Conservation (phyloP, 306 rosid species). For the Acacia confusa region DNA sequence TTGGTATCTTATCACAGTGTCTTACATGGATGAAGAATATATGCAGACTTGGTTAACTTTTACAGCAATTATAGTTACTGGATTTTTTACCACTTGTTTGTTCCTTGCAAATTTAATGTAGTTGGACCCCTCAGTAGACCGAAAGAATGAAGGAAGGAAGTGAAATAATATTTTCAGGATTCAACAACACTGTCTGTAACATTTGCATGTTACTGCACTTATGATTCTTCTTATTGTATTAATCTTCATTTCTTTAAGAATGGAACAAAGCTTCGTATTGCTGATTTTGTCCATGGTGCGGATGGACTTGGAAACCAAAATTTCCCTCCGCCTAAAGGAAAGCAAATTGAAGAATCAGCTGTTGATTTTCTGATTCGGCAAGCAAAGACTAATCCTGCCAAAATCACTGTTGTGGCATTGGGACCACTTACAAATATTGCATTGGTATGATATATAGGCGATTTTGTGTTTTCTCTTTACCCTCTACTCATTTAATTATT, state of each 20-base stretch:
- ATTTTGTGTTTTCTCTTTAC: constrained; percentile 1
- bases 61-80: neutral
- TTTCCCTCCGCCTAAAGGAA: constrained; percentile 83
- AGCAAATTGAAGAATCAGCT: constrained; percentile 70
- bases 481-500: constrained; percentile 21
- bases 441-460: constrained; percentile 48
- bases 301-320: constrained; percentile 99
- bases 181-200: constrained; percentile 8
- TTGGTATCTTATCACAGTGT: neutral
- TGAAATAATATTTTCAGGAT: neutral
- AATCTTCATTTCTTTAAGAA: constrained; percentile 43
- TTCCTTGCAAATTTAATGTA: constrained; percentile 7
- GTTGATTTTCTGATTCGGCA: constrained; percentile 73
- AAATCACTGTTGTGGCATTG: constrained; percentile 83
- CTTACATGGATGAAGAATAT: neutral
- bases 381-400: constrained; percentile 72
- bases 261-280: constrained; percentile 73
- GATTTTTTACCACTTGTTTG: neutral
- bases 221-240: constrained; percentile 8
- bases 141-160: neutral
- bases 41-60: neutral
- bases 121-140: constrained; percentile 8
- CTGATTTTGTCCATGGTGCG: constrained; percentile 88
- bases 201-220: neutral
- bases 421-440: constrained; percentile 98